Conservation (phyloP, 2,329 filamentous ascomycete species). For the Fusarium pseudocircinatum region DNA sequence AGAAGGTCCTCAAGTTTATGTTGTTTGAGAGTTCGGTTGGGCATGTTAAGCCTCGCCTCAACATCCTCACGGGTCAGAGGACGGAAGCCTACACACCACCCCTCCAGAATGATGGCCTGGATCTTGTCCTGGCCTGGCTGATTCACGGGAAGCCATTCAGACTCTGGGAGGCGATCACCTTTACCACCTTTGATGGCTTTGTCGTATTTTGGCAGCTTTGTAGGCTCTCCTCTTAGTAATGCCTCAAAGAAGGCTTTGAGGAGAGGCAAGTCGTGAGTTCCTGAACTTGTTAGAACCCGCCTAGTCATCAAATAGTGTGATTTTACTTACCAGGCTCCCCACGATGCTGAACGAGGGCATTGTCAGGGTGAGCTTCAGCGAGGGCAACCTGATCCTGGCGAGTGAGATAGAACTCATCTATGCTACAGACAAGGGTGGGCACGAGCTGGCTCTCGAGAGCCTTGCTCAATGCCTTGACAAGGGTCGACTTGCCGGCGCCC, state of each 20-base stretch:
- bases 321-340: conserved; percentile 75
- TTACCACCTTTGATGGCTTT: conserved; percentile 80
- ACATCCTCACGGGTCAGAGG: conserved; percentile 63
- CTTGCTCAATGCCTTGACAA: conserved; percentile 74
- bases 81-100: conserved; percentile 90
- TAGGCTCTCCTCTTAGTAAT: conserved; percentile 62
- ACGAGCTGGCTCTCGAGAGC: conserved; percentile 67
- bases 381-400: conserved; percentile 74
- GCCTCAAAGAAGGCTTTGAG: conserved; percentile 68
- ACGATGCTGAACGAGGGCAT: conserved; percentile 81
- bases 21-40: conserved; percentile 58
- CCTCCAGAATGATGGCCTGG: conserved; percentile 82
- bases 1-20: conserved; percentile 61
- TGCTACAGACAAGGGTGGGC: conserved; percentile 78
- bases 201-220: conserved; percentile 79
- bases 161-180: conserved; percentile 75
- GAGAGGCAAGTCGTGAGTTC: conserved; percentile 78
- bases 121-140: conserved; percentile 58
- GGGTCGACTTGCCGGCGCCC: conserved; percentile 90
- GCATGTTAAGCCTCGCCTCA: conserved; percentile 61
- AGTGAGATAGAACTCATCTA: conserved; percentile 89
- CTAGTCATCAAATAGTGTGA: neutral
- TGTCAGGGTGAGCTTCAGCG: conserved; percentile 71
- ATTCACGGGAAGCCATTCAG: conserved; percentile 69
- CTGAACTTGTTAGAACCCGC: conserved; percentile 33